Evolutionary conservation across 2,329 filamentous ascomycete species (phyloP).

Genomic region (Diaporthe sp.): DNA sequence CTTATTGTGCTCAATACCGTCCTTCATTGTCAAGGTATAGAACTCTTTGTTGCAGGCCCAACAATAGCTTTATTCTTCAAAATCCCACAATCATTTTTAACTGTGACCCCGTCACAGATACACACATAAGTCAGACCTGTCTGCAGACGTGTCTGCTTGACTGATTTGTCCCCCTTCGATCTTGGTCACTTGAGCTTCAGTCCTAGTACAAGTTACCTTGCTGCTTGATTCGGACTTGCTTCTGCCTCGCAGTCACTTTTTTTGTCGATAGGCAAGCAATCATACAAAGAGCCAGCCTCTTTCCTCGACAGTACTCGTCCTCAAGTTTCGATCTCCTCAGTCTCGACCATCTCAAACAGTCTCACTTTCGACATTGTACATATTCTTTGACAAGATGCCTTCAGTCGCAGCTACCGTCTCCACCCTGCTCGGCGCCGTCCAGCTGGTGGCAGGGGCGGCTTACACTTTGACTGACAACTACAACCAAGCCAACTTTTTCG

Average conservation of each 20-base stretch:
- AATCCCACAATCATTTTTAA: slow-evolving; percentile 44
- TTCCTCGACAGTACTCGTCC: slow-evolving; percentile 1
- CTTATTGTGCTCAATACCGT: slow-evolving; percentile 39
- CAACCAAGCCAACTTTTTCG: slow-evolving; percentile 69
- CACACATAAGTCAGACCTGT: not conserved
- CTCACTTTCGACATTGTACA: slow-evolving; percentile 3
- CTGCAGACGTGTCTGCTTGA: not conserved
- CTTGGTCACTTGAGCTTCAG: not conserved
- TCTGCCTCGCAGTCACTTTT: not conserved
- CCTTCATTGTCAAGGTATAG: slow-evolving; percentile 41
- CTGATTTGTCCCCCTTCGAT: not conserved
- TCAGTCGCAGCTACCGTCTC: slow-evolving; percentile 44
- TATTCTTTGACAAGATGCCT: slow-evolving; percentile 36
- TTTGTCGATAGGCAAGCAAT: not conserved
- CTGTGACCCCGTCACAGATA: slow-evolving; percentile 23
- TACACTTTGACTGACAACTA: slow-evolving; percentile 64
- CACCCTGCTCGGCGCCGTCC: slow-evolving; percentile 40
- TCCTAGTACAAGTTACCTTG: not conserved
- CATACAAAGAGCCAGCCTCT: slow-evolving; percentile 25
- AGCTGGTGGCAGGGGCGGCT: slow-evolving; percentile 48
- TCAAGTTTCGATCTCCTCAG: not conserved
- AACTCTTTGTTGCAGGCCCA: slow-evolving; percentile 43
- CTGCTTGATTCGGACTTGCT: not conserved
- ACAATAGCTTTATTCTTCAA: slow-evolving; percentile 37
- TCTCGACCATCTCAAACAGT: not conserved